phyloP scores from a whole-genome alignment of 2,329 filamentous ascomycete genomes.

The Alternaria incomplexa region DNA sequence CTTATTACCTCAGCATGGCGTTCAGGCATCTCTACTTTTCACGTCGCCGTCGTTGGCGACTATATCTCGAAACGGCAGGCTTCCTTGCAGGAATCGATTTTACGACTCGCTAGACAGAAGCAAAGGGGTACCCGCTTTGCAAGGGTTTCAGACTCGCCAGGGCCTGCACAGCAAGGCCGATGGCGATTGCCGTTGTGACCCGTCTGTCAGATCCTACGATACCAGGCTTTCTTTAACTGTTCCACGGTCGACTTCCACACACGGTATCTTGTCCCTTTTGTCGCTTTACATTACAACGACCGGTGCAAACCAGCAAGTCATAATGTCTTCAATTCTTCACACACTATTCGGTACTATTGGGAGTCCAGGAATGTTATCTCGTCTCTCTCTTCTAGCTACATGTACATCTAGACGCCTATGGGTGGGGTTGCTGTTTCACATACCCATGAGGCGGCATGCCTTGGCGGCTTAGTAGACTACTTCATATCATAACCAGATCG shows the following conservation, averaged over 20 bases:
- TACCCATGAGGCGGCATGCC: conserved; percentile 23
- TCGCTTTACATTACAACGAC: conserved; percentile 21
- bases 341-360: conserved; percentile 29
- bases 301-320: conserved; percentile 15
- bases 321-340: conserved; percentile 28
- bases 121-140: conserved; percentile 31
- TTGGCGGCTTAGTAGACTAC: conserved; percentile 40
- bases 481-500: conserved; percentile 18
- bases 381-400: conserved; percentile 15
- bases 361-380: conserved; percentile 10
- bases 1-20: conserved; percentile 46
- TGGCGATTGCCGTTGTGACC: conserved; percentile 1
- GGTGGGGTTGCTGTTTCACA: conserved; percentile 30
- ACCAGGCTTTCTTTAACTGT: conserved; percentile 1
- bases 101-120: conserved; percentile 40
- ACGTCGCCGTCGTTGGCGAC: conserved; percentile 29
- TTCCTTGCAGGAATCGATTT: conserved; percentile 22
- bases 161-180: conserved; percentile 14
- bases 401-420: conserved; percentile 23
- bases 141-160: conserved; percentile 40
- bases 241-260: not conserved
- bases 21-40: conserved; percentile 33
- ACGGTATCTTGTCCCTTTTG: not conserved
- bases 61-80: conserved; percentile 28
- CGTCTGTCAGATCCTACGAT: not conserved